Conservation (phyloP, 257 asterid species). For the Scutellaria barbata region DNA sequence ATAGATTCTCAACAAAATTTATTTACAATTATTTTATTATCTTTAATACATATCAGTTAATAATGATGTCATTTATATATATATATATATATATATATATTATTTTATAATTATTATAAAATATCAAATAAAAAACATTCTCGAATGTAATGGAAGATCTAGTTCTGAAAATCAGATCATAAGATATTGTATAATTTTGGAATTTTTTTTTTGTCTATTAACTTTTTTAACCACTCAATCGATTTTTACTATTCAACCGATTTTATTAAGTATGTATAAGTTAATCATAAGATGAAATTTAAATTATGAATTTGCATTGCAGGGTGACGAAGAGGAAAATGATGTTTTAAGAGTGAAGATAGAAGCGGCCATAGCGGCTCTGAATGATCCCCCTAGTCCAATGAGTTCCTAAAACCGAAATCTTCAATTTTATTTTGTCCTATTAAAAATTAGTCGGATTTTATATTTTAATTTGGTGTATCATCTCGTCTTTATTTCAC, state of each 20-base stretch:
- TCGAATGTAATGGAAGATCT: no score
- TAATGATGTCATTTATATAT: no score
- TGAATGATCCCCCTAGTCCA: constrained; percentile 22
- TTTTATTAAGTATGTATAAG: background rate
- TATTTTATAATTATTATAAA: no score
- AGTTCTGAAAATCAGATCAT: no score
- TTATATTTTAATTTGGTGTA: background rate
- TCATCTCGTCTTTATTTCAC: background rate
- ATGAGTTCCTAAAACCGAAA: constrained; percentile 2
- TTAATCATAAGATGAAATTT: background rate
- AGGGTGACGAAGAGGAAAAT: constrained; percentile 43
- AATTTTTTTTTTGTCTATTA: background rate
- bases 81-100: no score
- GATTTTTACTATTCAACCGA: background rate
- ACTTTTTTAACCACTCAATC: background rate
- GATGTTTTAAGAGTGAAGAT: constrained; percentile 42
- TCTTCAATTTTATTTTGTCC: background rate
- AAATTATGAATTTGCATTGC: background rate
- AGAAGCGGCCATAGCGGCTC: constrained; percentile 48
- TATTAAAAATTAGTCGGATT: background rate
- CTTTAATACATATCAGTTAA: no score
- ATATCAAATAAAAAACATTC: no score
- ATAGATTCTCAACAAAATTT: background rate
- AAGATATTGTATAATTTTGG: background rate
- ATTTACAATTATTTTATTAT: no score